Base-by-base conservation (phyloP, 1,139 yeast species). In the Entelexis paramagnoliae region DNA sequence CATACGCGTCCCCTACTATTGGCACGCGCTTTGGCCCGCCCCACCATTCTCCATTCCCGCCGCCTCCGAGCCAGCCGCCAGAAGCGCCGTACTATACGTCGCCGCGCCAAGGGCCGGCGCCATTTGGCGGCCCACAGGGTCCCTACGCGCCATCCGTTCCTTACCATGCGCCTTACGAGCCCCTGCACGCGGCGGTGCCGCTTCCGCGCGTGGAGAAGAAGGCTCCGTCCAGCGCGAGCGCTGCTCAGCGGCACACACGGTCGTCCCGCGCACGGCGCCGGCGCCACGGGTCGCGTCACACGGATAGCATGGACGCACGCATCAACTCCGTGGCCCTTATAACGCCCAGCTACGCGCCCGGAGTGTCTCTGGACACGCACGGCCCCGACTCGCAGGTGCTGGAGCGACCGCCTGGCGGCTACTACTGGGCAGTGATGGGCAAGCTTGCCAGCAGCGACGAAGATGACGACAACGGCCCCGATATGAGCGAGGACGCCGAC, bases 371-470 rank as follows among this genome's bases (percentile, higher is more conserved):
- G n/a, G 44, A 32, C 19, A 35, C 28, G 11, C 32, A 20, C n/a
- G 13, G 11, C 24, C 20, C 35, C 3, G 51, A 33, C 13, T 50
- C 56, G 11, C 47, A 38, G 14, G 53, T 49, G 10, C 9, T 28
- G 1, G 55, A 49, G 17, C 39, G 48, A 16, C 60, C 60, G 3
- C 60, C 60, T 4, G 60, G 60, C 4, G 60, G 60, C 3, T 51
- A 30, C 14, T 58, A 54, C 46, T 58, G 60, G 60, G 57, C 59
- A 3, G 49, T 58, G 10, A 28, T 49, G 34, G 29, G 35, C 38
- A 24, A 40, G 28, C 22, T 36, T 14, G 33, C 35, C 39, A 20
- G 11, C 19, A 40, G 38, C 26, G 49, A 38, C 9, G 45, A 43
- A 11, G 49, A 50, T 7, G 45, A 50, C 26, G 50, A 22, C n/a